Conservation (phyloP, 2,329 filamentous ascomycete species). For the Ophiostoma sp. region DNA sequence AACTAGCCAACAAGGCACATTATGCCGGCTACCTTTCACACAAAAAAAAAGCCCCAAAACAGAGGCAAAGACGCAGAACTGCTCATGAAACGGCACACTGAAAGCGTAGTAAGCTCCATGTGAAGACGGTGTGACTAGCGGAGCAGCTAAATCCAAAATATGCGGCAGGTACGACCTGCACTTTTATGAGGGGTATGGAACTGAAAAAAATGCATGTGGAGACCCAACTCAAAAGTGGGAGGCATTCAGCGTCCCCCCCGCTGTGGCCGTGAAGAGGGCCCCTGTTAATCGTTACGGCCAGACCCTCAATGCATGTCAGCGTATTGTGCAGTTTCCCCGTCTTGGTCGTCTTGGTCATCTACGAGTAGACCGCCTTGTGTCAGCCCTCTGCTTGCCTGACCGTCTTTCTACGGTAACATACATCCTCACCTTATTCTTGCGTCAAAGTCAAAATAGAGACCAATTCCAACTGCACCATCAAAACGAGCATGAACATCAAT, state of each 20-base stretch:
- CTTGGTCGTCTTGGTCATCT: too few species aligned
- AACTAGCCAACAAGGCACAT: too few species aligned
- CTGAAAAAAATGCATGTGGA: not conserved
- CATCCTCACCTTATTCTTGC: not conserved
- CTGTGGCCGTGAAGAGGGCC: not conserved
- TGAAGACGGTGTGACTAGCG: not conserved
- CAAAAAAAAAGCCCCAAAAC: not conserved
- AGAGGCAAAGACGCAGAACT: not conserved
- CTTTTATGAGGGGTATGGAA: not conserved
- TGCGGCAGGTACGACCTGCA: not conserved
- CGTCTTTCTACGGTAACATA: not conserved
- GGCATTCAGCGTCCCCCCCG: not conserved
- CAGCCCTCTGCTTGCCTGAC: not conserved
- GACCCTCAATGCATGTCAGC: too few species aligned
- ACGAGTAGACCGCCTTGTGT: not conserved
- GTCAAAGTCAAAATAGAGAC: not conserved
- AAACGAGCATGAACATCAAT: not conserved
- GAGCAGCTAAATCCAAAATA: not conserved
- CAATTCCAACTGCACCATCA: not conserved
- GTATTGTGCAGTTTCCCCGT: too few species aligned
- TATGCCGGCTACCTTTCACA: not conserved
- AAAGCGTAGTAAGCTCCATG: not conserved
- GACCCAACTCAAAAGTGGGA: not conserved
- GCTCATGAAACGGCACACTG: not conserved
- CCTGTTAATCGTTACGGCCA: not conserved